Evolutionary conservation across 495 filamentous ascomycete genomes (phyloP).

Genomic region (Trichoderma parareesei): DNA sequence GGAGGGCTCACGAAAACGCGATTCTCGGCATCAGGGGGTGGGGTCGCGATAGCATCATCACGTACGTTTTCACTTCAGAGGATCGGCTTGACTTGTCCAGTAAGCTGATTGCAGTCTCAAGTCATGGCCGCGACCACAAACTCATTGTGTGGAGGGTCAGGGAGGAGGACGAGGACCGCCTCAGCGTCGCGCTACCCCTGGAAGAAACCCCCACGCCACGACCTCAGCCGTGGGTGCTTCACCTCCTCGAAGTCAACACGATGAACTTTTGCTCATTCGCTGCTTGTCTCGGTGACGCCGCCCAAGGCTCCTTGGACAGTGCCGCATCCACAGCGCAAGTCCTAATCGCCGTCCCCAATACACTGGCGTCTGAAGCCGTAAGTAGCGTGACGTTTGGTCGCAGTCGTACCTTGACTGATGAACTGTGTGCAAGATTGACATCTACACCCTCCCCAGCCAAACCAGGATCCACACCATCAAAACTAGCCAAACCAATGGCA

Average conservation of each 20-base stretch:
- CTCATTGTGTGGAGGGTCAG: slow-evolving; percentile 75
- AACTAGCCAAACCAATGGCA: slow-evolving; percentile 60
- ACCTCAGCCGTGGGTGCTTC: slow-evolving; percentile 73
- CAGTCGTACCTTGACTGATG: not conserved
- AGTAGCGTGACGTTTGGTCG: slow-evolving; percentile 16
- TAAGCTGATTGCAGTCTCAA: slow-evolving; percentile 22
- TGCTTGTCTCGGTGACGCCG: slow-evolving; percentile 35
- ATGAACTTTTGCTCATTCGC: slow-evolving; percentile 94
- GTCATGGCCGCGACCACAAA: slow-evolving; percentile 85
- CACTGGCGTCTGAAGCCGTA: slow-evolving; percentile 65
- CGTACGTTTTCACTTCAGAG: slow-evolving; percentile 42
- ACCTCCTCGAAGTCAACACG: slow-evolving; percentile 79
- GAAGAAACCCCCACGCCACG: slow-evolving; percentile 34
- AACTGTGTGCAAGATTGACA: slow-evolving; percentile 52
- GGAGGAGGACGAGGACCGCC: slow-evolving; percentile 48
- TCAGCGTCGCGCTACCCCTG: slow-evolving; percentile 67
- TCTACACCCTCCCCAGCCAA: slow-evolving; percentile 75
- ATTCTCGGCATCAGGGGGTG: slow-evolving; percentile 68
- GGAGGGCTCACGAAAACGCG: slow-evolving; percentile 75
- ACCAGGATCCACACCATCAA: slow-evolving; percentile 57
- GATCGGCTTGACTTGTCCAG: not conserved
- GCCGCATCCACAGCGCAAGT: slow-evolving; percentile 26
- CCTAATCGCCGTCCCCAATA: slow-evolving; percentile 69
- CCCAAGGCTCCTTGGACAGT: not conserved
- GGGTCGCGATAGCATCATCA: slow-evolving; percentile 56